Evolutionary conservation across 352 stramenopile genomes (phyloP).

Genomic region (Pythium oligandrum): DNA sequence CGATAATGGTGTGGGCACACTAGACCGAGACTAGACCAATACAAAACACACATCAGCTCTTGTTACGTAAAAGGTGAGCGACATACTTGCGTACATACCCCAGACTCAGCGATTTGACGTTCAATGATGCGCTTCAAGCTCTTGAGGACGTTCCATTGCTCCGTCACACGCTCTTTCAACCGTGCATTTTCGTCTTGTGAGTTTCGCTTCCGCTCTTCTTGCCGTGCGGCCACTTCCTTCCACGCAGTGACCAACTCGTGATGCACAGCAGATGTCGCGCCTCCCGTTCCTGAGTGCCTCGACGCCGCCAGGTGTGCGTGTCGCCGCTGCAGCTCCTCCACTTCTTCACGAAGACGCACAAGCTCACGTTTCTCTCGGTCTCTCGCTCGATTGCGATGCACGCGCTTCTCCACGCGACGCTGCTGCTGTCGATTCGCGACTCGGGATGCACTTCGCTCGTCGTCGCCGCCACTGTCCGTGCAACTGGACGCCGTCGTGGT

Average conservation of each 20-base stretch:
- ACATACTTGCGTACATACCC: too few relatives aligned
- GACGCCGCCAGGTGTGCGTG: slow-evolving; percentile 1
- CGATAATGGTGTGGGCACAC: too few relatives aligned
- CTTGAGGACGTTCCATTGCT: slow-evolving; percentile 2
- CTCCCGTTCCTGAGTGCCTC: too few relatives aligned
- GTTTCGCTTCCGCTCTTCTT: neutral
- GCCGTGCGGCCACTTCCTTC: neutral
- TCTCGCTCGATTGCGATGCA: slow-evolving; percentile 5
- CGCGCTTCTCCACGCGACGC: neutral
- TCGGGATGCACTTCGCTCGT: neutral
- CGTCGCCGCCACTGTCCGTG: slow-evolving; percentile 2
- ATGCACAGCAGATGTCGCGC: too few relatives aligned
- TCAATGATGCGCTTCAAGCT: slow-evolving; percentile 8
- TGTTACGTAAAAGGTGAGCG: too few relatives aligned
- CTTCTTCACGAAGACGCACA: slow-evolving; percentile 2
- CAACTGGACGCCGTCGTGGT: neutral
- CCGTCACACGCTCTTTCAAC: slow-evolving; percentile 2
- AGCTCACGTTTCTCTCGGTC: slow-evolving; percentile 6
- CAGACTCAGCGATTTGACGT: slow-evolving; percentile 4
- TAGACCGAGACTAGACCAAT: too few relatives aligned
- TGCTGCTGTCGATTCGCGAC: neutral
- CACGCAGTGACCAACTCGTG: slow-evolving; percentile 2
- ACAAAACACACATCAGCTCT: too few relatives aligned
- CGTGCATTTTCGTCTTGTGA: slow-evolving; percentile 4
- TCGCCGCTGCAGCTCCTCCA: slow-evolving; percentile 1